Conservation (phyloP, 2,329 filamentous ascomycete species). For the Ceratocystis eucalypticola region DNA sequence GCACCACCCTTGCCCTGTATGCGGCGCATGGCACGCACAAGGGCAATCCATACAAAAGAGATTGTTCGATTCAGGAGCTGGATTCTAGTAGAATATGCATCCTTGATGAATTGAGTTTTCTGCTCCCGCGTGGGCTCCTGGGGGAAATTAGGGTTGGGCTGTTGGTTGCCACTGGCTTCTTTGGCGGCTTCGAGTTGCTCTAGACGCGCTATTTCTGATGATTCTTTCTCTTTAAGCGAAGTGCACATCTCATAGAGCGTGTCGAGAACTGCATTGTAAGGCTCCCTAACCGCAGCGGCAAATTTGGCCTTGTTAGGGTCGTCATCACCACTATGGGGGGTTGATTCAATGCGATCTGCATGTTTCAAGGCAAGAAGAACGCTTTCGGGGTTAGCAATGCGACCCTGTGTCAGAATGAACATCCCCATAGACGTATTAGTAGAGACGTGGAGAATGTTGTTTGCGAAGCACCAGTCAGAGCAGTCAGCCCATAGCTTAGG, state of each 20-base stretch:
- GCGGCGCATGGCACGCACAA: constrained; percentile 86
- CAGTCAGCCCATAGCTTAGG: constrained; percentile 94
- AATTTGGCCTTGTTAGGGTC: constrained; percentile 62
- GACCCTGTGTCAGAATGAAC: constrained; percentile 68
- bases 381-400: constrained; percentile 84
- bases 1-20: constrained; percentile 69
- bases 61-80: constrained; percentile 70
- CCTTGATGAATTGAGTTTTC: constrained; percentile 46
- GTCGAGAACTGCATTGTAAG: constrained; percentile 70
- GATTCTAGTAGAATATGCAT: constrained; percentile 58
- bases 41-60: constrained; percentile 85
- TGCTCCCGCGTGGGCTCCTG: constrained; percentile 38
- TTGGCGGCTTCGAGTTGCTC: constrained; percentile 36
- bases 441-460: constrained; percentile 41
- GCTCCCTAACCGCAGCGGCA: constrained; percentile 63
- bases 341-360: constrained; percentile 73
- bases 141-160: constrained; percentile 1
- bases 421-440: constrained; percentile 45
- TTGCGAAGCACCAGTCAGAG: constrained; percentile 80
- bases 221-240: constrained; percentile 52
- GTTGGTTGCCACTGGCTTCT: constrained; percentile 28
- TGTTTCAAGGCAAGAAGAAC: constrained; percentile 80
- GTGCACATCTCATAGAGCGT: constrained; percentile 78
- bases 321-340: constrained; percentile 61
- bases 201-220: constrained; percentile 42